Conservation (phyloP, 306 rosid genomes). For the Cucumis melo region DNA sequence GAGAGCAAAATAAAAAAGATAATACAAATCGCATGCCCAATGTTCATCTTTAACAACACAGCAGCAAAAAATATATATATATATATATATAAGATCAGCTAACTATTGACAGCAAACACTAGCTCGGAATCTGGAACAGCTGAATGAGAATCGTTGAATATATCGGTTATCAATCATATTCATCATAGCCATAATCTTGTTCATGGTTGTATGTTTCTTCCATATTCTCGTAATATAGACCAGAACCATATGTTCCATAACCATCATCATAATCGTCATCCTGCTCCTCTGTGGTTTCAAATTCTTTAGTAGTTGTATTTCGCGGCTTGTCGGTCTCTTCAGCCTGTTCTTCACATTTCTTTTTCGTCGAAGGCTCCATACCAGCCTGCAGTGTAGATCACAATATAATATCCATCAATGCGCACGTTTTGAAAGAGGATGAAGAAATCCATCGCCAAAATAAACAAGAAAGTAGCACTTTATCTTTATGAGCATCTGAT, state of each 20-base stretch:
- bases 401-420: neutral
- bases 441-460: neutral
- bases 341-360: neutral
- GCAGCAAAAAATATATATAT: neutral
- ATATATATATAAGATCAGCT: neutral
- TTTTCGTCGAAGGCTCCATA: neutral
- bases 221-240: slow-evolving; percentile 1
- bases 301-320: neutral
- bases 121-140: neutral
- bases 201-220: slow-evolving; percentile 1
- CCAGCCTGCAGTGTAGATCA: neutral
- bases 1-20: neutral
- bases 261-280: neutral
- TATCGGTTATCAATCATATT: neutral
- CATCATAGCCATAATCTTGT: slow-evolving; percentile 6
- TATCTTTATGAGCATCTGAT: neutral
- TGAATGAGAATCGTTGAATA: neutral
- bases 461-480: neutral
- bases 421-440: neutral
- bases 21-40: neutral
- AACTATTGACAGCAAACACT: neutral
- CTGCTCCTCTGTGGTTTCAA: neutral
- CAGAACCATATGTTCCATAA: slow-evolving; percentile 2
- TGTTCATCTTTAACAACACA: neutral
- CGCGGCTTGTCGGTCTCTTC: neutral